phyloP scores from a whole-genome alignment of 192 early-diverging fungal genomes.

The Backusella tuberculispora region DNA sequence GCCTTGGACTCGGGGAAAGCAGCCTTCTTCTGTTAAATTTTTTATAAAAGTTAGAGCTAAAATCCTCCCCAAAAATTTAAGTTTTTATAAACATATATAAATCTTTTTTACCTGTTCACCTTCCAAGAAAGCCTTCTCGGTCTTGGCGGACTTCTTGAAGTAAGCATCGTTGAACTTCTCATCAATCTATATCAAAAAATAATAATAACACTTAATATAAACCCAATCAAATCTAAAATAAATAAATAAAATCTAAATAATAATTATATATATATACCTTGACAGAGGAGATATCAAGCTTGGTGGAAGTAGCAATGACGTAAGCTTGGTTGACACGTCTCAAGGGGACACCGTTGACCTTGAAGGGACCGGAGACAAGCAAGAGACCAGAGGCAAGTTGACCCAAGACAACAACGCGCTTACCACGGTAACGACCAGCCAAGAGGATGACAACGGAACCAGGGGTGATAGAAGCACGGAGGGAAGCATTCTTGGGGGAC shows the following conservation, averaged over 20 bases:
- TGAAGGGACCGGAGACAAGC: constrained; percentile 96
- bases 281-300: constrained; percentile 85
- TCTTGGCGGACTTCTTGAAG: constrained; percentile 85
- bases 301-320: constrained; percentile 99
- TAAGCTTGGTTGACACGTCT: constrained; percentile 99
- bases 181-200: constrained; percentile 46
- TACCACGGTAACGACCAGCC: constrained; percentile 94
- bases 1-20: constrained; percentile 76
- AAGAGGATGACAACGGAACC: constrained; percentile 98
- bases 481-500: constrained; percentile 66
- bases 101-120: constrained; percentile 53
- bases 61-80: not conserved
- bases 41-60: not conserved
- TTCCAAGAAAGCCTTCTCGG: constrained; percentile 91
- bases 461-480: constrained; percentile 94
- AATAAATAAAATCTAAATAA: not conserved
- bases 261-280: constrained; percentile 54
- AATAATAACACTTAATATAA: too few species aligned
- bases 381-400: constrained; percentile 93
- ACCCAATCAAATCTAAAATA: not conserved
- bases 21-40: constrained; percentile 66
- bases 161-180: constrained; percentile 91
- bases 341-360: constrained; percentile 98
- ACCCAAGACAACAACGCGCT: constrained; percentile 99
- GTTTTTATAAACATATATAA: not conserved